phyloP scores from a whole-genome alignment of 1,284 basidiomycete species.

The Ganoderma sinense region DNA sequence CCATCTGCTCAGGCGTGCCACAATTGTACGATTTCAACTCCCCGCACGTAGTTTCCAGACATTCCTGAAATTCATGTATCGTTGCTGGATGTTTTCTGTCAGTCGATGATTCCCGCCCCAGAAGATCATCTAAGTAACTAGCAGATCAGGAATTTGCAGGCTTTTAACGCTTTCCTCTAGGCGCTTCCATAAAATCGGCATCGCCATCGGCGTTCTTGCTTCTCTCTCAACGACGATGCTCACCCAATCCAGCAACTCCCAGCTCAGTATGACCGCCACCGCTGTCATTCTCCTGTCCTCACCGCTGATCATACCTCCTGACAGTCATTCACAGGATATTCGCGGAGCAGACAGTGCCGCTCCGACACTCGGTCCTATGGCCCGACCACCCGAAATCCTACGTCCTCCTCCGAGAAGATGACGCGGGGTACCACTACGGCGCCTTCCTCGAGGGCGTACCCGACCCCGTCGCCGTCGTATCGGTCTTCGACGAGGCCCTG shows the following conservation, averaged over 20 bases:
- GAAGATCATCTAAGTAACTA: background rate
- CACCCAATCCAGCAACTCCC: background rate
- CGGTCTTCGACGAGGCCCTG: slow-evolving; percentile 57
- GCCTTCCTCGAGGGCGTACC: slow-evolving; percentile 49
- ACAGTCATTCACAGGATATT: slow-evolving; percentile 40
- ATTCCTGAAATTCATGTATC: background rate
- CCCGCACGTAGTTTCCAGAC: background rate
- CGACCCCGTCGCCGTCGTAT: slow-evolving; percentile 58
- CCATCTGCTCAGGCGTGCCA: background rate
- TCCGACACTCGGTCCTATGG: slow-evolving; percentile 68
- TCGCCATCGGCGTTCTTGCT: background rate
- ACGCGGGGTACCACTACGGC: slow-evolving; percentile 57
- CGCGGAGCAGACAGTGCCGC: slow-evolving; percentile 51
- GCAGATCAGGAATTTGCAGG: background rate
- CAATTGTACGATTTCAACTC: background rate
- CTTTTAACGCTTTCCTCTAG: background rate
- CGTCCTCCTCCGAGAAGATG: slow-evolving; percentile 61
- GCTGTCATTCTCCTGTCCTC: background rate
- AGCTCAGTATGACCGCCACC: background rate
- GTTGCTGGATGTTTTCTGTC: background rate
- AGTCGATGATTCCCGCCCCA: background rate
- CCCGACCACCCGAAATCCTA: slow-evolving; percentile 56
- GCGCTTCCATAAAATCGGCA: background rate
- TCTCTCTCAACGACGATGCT: background rate
- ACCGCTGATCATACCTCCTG: background rate